These are phyloP conservation scores for Xylaria sp. DNA, from an alignment of 2,329 filamentous ascomycete genomes.

Conservation along the genomic window DNA sequence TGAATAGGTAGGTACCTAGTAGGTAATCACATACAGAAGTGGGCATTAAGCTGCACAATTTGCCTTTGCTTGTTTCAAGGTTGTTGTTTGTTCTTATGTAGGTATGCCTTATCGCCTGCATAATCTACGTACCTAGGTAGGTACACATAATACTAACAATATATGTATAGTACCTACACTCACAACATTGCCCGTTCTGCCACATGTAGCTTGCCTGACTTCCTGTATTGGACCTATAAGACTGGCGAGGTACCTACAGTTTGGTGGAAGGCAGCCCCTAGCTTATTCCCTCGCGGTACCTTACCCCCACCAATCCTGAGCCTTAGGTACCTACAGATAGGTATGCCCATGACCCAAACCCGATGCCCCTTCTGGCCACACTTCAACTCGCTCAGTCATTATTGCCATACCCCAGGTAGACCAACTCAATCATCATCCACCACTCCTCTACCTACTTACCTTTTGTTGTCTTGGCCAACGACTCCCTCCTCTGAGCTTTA, in stretches of 20 bases:
- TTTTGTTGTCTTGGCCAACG: background rate
- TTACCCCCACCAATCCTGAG: background rate
- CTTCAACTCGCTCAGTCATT: slow-evolving; percentile 9
- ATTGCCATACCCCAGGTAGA: slow-evolving; percentile 24
- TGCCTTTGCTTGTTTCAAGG: too few relatives aligned
- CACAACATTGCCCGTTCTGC: background rate
- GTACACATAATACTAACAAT: too few relatives aligned
- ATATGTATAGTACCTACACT: too few relatives aligned
- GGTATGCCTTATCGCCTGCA: too few relatives aligned
- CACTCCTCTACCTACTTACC: background rate
- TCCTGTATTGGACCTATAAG: background rate
- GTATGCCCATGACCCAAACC: background rate
- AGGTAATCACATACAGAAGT: too few relatives aligned
- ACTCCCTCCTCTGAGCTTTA: slow-evolving; percentile 7
- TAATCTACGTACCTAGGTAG: too few relatives aligned
- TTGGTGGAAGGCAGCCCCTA: slow-evolving; percentile 15
- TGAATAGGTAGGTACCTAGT: too few relatives aligned
- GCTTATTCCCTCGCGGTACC: slow-evolving; percentile 6
- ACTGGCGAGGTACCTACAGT: slow-evolving; percentile 5
- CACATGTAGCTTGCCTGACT: background rate
- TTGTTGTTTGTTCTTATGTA: too few relatives aligned
- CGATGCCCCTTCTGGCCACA: slow-evolving; percentile 12
- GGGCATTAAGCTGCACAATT: too few relatives aligned
- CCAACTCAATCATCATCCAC: slow-evolving; percentile 7
- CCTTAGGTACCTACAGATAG: background rate